Base-by-base conservation (phyloP, 164 flowering plant species). In the Malania oleifera region DNA sequence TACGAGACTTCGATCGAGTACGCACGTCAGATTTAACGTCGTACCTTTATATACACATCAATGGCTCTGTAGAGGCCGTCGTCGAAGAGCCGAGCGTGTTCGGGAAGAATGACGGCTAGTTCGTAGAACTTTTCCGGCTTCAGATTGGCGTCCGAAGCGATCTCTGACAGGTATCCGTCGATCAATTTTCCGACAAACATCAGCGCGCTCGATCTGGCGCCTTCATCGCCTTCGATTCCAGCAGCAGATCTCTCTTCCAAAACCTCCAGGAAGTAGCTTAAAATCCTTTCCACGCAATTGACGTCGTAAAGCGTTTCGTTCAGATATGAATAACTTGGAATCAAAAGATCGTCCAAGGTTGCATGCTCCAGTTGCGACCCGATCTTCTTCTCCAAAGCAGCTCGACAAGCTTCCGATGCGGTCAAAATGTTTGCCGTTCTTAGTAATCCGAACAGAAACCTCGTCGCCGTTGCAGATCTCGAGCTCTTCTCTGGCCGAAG, bases 1-100 rank as follows among this genome's bases (percentile, higher is more conserved):
- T 9, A 31, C 9, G 35, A 31, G 4, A 31, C 6, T 31, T 31
- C 35, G 35, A 31, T 31, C 9, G 35, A 4, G 35, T 31, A 31
- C 35, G 35, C n/a, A 31, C n/a, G n/a, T n/a, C n/a, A n/a, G n/a
- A n/a, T n/a, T n/a, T n/a, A n/a, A 9, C 4, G 35, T 4, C 1
- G 17, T 72, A 87, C 96, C 95, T 90, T 93, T 71, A 95, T 85
- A 70, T 86, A 95, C 19, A 95, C 85, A 60, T 95, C 99, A 5
- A 95, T 80, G 24, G 99, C 95, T 59, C 97, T 76, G 73, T 93
- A 93, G 1, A 93, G 81, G 4, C 98, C 98, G 64, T 93, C 97
- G 56, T 88, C 95, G 55, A 63, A 90, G 38, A 80, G 70, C 53
- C 99, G 70, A 1, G 93, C 91, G 29, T 77, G 79, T 3, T 83